Conservation (phyloP, 208 protist genomes). For the Porcisia hertigi region DNA sequence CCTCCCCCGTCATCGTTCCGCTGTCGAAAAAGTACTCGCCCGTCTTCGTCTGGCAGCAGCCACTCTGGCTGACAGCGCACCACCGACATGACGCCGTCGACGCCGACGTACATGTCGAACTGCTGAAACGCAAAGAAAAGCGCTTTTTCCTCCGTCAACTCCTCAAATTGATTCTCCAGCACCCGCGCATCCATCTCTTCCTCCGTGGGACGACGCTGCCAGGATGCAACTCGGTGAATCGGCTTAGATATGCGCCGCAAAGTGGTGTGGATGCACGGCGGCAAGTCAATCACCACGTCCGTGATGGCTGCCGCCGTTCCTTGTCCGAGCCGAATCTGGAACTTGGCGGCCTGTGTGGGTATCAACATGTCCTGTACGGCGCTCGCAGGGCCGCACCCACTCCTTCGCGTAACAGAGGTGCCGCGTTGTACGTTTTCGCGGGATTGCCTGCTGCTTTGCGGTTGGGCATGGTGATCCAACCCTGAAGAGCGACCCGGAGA, state of each 20-base stretch:
- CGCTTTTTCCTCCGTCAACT: conserved; percentile 74
- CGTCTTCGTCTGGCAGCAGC: conserved; percentile 43
- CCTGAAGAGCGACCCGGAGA: conserved; percentile 20
- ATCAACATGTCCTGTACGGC: conserved; percentile 22
- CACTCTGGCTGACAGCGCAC: conserved; percentile 67
- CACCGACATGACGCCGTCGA: conserved; percentile 67
- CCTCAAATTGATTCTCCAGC: conserved; percentile 82
- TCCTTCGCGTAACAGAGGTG: conserved; percentile 4
- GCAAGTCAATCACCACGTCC: conserved; percentile 73
- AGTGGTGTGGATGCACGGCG: conserved; percentile 54
- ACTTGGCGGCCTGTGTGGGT: conserved; percentile 44
- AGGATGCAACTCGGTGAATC: conserved; percentile 47
- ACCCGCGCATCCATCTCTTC: conserved; percentile 60
- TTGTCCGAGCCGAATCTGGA: conserved; percentile 48
- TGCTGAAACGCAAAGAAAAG: conserved; percentile 74
- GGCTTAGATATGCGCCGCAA: conserved; percentile 68
- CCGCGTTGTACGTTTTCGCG: conserved; percentile 15
- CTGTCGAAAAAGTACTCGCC: conserved; percentile 45
- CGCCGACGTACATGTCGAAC: conserved; percentile 78
- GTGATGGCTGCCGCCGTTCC: conserved; percentile 56
- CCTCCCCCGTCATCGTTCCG: not conserved
- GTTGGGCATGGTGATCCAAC: not conserved
- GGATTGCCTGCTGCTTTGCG: not conserved
- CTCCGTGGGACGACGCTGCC: conserved; percentile 63
- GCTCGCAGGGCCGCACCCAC: not conserved